A percentile compares a stretch with the other conserved stretches of the same genome.
These are phyloP conservation scores for Leonotis leonurus DNA, from an alignment of 257 asterid genomes.

Conservation along the genomic window DNA sequence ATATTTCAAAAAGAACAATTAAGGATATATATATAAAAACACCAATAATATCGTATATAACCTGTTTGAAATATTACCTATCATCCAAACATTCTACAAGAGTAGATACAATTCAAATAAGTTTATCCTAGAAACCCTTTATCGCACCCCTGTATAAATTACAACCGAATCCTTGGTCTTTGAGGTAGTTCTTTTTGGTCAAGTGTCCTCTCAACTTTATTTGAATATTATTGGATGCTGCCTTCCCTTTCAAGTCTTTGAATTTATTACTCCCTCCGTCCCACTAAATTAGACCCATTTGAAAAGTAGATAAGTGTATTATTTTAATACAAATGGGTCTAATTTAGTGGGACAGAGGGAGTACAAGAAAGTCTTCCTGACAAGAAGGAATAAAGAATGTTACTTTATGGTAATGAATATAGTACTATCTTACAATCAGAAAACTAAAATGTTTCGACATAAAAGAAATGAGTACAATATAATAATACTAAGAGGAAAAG, in stretches of 20 bases:
- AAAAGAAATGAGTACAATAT: background rate
- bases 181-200: constrained; percentile 49
- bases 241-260: constrained; percentile 52
- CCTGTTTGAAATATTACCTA: no score
- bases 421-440: background rate
- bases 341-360: no score
- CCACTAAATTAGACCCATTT: no score
- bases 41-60: no score
- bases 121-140: constrained; percentile 83
- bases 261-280: no score
- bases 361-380: constrained; percentile 84
- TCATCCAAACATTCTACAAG: no score
- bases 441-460: background rate
- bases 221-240: constrained; percentile 81
- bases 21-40: no score
- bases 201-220: constrained; percentile 65
- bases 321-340: no score
- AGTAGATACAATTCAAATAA: no score
- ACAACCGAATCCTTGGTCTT: constrained; percentile 45
- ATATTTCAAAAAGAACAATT: no score
- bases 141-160: constrained; percentile 72
- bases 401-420: background rate
- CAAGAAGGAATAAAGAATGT: constrained; percentile 2
- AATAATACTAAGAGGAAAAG: background rate
- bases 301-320: no score